Percentiles rank a stretch among this genome's conserved stretches.
Conservation (phyloP, 768 basidiomycete genomes). For the Crepidotus variabilis region DNA sequence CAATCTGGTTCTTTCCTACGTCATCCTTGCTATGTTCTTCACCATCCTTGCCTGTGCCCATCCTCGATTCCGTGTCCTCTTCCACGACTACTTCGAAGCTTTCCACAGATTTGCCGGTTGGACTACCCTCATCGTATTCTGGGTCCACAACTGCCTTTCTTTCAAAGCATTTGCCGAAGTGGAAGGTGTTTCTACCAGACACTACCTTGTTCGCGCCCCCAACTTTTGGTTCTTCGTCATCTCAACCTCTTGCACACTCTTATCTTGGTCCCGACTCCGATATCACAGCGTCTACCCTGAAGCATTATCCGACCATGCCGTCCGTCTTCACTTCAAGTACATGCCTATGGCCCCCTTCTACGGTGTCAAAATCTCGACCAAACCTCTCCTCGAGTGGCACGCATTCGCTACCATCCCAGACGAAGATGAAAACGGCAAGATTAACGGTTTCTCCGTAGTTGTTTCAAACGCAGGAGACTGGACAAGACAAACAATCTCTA, state of each 20-base stretch:
- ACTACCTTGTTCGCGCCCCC: conserved; percentile 39
- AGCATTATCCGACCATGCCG: conserved; percentile 49
- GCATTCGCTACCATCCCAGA: conserved; percentile 41
- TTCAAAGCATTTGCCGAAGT: conserved; percentile 32
- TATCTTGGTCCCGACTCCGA: conserved; percentile 51
- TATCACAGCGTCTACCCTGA: conserved; percentile 45
- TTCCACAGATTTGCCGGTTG: conserved; percentile 53
- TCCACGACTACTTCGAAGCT: conserved; percentile 55
- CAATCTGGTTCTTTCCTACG: conserved; percentile 35
- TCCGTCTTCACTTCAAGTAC: conserved; percentile 53
- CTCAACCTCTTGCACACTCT: conserved; percentile 34
- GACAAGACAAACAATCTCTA: conserved; percentile 43
- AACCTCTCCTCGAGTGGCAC: conserved; percentile 48
- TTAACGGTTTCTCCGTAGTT: conserved; percentile 45
- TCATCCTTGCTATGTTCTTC: conserved; percentile 41
- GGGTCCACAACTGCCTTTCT: conserved; percentile 36
- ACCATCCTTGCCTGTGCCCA: conserved; percentile 46
- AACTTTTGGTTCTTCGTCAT: conserved; percentile 44
- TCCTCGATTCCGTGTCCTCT: conserved; percentile 39
- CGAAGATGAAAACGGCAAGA: conserved; percentile 29
- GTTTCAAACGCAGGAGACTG: conserved; percentile 57
- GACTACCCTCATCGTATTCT: conserved; percentile 47
- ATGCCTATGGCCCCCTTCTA: conserved; percentile 31
- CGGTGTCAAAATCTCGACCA: conserved; percentile 28
- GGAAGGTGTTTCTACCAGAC: conserved; percentile 29